Evolutionary conservation across 2,329 filamentous ascomycete species (phyloP).

Genomic region (Alternaria tenuissima): DNA sequence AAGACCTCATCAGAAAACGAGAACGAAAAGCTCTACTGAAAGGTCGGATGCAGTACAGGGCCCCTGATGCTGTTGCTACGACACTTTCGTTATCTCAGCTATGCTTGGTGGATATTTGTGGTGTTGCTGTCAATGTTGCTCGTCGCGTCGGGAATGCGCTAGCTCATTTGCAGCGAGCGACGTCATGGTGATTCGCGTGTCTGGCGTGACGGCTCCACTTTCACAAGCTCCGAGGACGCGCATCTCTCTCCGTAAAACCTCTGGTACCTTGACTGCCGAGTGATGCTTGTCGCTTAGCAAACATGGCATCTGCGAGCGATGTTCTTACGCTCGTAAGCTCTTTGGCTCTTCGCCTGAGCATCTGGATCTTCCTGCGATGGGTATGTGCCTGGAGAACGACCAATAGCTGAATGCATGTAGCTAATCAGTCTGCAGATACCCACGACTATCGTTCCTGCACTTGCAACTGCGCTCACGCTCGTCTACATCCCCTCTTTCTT

Average conservation of each 20-base stretch:
- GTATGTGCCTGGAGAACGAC: constrained; percentile 50
- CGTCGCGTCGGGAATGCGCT: neutral
- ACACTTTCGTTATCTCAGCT: no score
- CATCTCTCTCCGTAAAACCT: constrained; percentile 5
- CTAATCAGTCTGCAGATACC: constrained; percentile 38
- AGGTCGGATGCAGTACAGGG: no score
- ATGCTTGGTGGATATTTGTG: no score
- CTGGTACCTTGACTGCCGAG: constrained; percentile 6
- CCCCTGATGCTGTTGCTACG: no score
- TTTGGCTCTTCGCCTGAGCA: constrained; percentile 58
- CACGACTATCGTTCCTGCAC: constrained; percentile 50
- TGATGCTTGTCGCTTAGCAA: constrained; percentile 23
- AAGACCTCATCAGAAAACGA: no score
- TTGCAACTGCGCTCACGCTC: constrained; percentile 69
- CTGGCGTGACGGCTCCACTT: constrained; percentile 13
- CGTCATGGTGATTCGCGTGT: constrained; percentile 18
- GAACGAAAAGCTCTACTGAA: no score
- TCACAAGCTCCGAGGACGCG: constrained; percentile 17
- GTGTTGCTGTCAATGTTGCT: neutral
- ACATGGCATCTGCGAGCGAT: constrained; percentile 48
- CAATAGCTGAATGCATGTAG: neutral
- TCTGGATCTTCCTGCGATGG: constrained; percentile 70
- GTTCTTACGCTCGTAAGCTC: constrained; percentile 55
- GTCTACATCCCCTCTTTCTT: constrained; percentile 73
- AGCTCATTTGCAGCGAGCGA: constrained; percentile 6